A percentile compares a stretch with the other conserved stretches of the same genome.
Conservation (phyloP, 306 rosid species). For the Begonia peltatifolia region DNA sequence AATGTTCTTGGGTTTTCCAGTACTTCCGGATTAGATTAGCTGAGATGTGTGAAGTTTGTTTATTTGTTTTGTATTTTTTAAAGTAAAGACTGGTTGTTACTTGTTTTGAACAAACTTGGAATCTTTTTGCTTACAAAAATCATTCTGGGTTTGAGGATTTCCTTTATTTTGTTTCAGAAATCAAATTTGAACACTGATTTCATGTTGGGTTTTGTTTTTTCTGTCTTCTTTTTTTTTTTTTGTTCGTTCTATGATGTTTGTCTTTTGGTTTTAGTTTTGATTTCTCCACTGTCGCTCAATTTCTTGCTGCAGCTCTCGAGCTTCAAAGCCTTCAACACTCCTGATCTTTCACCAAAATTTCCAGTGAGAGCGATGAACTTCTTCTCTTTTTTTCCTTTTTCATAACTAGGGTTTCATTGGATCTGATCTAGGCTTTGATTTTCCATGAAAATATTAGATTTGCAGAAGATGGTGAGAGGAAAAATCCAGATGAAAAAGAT, state of each 20-base stretch:
- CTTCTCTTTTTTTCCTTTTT: neutral
- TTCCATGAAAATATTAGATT: neutral
- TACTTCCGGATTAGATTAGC: no score
- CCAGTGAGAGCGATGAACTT: neutral
- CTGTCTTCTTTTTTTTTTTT: neutral
- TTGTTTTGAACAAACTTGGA: no score
- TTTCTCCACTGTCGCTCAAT: no score
- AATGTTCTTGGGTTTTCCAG: no score
- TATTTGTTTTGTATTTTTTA: no score
- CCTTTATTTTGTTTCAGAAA: no score
- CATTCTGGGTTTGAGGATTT: no score
- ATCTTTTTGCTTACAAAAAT: no score
- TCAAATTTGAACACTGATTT: neutral
- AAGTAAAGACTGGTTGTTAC: no score
- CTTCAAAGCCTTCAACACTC: neutral
- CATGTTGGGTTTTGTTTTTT: neutral
- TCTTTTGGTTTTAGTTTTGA: neutral
- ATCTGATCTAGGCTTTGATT: neutral
- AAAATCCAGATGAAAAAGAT: constrained; percentile 10
- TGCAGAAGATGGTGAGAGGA: constrained; percentile 10
- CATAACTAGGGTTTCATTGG: neutral
- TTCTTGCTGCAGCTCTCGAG: neutral
- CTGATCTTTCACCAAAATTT: neutral
- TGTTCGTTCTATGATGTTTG: neutral
- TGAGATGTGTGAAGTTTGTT: no score